Evolutionary conservation across 306 rosid genomes (phyloP).

Genomic region (Nissolia schottii): DNA sequence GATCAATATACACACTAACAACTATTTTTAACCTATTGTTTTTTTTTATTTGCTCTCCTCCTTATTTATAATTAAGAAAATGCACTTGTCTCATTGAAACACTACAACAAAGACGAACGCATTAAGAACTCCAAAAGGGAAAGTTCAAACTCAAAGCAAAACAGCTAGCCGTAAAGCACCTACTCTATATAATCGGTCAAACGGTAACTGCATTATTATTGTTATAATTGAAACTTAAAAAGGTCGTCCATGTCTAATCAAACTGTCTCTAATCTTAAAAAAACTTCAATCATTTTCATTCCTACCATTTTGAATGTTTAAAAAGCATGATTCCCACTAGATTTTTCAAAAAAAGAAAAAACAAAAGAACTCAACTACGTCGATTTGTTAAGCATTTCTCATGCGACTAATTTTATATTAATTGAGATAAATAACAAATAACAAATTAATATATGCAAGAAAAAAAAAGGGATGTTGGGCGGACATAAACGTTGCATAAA

Average conservation of each 20-base stretch:
- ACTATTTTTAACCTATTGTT: too few species aligned
- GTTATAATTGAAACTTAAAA: background rate
- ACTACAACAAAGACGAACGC: background rate
- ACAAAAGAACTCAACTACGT: background rate
- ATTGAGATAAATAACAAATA: background rate
- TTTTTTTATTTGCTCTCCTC: background rate
- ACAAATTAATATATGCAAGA: background rate
- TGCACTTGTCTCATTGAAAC: background rate
- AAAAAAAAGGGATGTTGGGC: background rate
- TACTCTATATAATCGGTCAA: background rate
- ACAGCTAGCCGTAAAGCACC: background rate
- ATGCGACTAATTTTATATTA: background rate
- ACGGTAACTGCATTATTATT: background rate
- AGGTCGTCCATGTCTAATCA: background rate
- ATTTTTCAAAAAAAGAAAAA: background rate
- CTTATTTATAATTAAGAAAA: background rate
- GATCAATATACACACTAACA: background rate
- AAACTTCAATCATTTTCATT: background rate
- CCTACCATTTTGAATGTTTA: background rate
- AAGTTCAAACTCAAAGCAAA: background rate
- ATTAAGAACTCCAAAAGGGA: background rate
- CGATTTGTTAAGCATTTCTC: background rate
- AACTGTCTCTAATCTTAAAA: background rate
- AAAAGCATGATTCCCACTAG: background rate
- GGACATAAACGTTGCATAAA: background rate